Evolutionary conservation across 768 basidiomycete genomes (phyloP), one percentile per base, ranked within the genome.

Genomic region (Coprinellus aureogranulatus): DNA sequence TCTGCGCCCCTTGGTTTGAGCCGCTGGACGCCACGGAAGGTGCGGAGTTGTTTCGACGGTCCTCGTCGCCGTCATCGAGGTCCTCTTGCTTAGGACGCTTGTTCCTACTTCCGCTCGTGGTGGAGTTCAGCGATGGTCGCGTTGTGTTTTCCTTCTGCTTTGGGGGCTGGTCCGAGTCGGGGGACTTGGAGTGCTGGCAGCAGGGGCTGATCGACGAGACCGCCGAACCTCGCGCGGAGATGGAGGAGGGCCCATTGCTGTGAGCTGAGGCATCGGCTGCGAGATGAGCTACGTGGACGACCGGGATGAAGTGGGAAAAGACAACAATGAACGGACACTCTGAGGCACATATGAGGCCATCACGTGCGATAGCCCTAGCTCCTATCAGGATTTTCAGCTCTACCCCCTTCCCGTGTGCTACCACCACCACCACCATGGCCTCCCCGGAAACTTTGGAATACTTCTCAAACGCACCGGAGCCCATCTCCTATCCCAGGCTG

Each of bases 41-140:
- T 11, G 66, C 64, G 22, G 75, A 62, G 56, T 63, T 64, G 55
- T 73, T 77, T 75, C 83, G 86, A 67, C 70, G 77, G 52, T 82
- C 84, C 40, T 85, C 84, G 57, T 80, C 74, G 53, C 75, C 61
- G 39, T 88, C 87, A 60, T 92, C 90, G 48, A 78, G 64, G 52
- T 91, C 90, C 69, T 91, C 89, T 60, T 87, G 84, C 73, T 90
- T 91, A 59, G 77, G 75, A 62, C 84, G 86, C 67, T 88, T 88
- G 72, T 73, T 79, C 41, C 80, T 67, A 62, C 75, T 67, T 53
- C 68, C 71, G 55, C 69, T 77, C 65, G 67, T 68, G 62, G 66
- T 74, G 57, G 74, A 74, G 60, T 75, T 72, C 31, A 70, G 71
- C 34, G 76, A 68, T 34, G 78, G 73, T 55, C 82, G 72, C 64